These are phyloP conservation scores for Clonostachys byssicola DNA, from an alignment of 2,329 filamentous ascomycete genomes.

Conservation along the genomic window DNA sequence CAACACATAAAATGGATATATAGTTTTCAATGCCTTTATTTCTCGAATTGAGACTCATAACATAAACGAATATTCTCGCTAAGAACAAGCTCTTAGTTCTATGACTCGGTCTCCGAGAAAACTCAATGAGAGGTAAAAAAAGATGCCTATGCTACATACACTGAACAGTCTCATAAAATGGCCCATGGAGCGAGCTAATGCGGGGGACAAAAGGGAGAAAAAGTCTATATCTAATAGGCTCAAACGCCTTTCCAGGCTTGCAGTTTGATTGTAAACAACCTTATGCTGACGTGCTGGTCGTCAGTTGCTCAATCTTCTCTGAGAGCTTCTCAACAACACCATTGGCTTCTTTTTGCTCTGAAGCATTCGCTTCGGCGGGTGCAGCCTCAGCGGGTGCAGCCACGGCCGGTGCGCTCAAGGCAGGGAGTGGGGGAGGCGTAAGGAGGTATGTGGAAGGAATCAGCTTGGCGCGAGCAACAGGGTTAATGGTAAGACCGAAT, in stretches of 20 bases:
- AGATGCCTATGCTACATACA: background rate
- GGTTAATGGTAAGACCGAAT: conserved; percentile 85
- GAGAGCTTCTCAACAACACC: conserved; percentile 22
- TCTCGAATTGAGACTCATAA: too few relatives aligned
- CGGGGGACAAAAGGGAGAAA: too few relatives aligned
- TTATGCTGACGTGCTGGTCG: conserved; percentile 6
- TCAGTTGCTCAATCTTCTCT: conserved; percentile 26
- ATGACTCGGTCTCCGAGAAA: background rate
- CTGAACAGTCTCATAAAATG: background rate
- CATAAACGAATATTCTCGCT: too few relatives aligned
- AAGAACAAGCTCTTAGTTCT: too few relatives aligned
- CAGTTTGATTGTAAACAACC: too few relatives aligned
- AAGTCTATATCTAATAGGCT: too few relatives aligned
- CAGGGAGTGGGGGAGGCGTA: conserved; percentile 55
- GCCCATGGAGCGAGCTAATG: background rate
- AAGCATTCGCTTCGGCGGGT: background rate
- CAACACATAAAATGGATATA: too few relatives aligned
- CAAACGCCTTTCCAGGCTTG: too few relatives aligned
- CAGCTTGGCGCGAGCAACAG: conserved; percentile 63
- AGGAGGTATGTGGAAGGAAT: conserved; percentile 73
- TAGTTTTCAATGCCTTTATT: too few relatives aligned
- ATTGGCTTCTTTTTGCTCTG: conserved; percentile 6
- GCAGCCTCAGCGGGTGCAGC: conserved; percentile 12
- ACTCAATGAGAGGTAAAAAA: background rate
- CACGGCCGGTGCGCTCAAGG: conserved; percentile 26